Evolutionary conservation across 2,329 filamentous ascomycete species (phyloP), one percentile per base, ranked within the genome.

Genomic region (Claviceps arundinis): DNA sequence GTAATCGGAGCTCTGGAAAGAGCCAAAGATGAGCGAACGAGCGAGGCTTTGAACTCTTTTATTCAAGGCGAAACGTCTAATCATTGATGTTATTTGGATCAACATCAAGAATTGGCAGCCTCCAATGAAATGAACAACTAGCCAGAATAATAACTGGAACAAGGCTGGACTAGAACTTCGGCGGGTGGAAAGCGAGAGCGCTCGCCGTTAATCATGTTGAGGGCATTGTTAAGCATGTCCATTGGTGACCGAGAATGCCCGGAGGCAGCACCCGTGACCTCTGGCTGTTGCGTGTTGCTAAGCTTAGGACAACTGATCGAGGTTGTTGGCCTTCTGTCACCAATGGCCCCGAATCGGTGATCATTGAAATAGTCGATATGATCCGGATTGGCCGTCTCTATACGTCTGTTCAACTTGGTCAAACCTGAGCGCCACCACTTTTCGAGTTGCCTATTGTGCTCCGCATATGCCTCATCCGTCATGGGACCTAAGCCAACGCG

Each of bases 381-480:
- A 14, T n/a, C 43, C 7, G 50, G 13, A 13, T 26, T 19, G n/a
- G 47, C 47, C 6, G 3, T 30, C 17, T 43, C 43, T 17, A 22
- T n/a, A 24, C 14, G 37, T 24, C 13, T 30, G 6, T 42, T n/a
- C 41, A 11, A 9, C 40, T 30, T 45, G 13, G 52, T 52, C 24
- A 53, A 45, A 37, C 54, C 52, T 8, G 50, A 48, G 19, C 53
- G 50, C 57, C 57, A 58, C 14, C 19, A 51, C 8, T 50, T 24
- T 9, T 57, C 43, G 14, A 54, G 19, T 40, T 47, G 40, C 9
- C 17, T 13, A 41, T 50, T 51, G 24, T 51, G 53, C 16, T 44
- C 55, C 7, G 34, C 37, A 44, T 26, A 63, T 43, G 62, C 54
- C 11, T 63, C 62, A 26, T 58, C 54, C 24, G 60, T 56, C 47